Evolutionary conservation across 257 asterid genomes (phyloP).

Genomic region (Solanum lignicaule): DNA sequence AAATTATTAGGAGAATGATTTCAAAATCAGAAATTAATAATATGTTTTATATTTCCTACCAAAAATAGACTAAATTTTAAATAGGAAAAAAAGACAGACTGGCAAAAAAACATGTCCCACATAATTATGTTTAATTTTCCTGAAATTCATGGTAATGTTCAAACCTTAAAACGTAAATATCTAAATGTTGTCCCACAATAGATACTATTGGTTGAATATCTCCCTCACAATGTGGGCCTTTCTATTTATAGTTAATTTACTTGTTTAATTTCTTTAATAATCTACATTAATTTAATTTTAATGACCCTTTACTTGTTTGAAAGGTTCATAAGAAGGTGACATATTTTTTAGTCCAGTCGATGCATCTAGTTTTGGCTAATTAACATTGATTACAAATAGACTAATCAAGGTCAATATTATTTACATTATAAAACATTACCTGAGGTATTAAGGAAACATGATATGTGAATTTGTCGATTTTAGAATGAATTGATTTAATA

Average conservation of each 20-base stretch:
- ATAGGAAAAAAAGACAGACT: background rate
- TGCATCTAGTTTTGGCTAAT: background rate
- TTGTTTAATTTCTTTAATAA: background rate
- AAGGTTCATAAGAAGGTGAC: background rate
- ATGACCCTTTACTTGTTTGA: background rate
- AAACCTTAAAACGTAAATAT: slow-evolving; percentile 1
- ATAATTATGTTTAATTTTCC: background rate
- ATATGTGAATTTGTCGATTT: background rate
- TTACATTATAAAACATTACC: background rate
- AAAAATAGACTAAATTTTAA: background rate
- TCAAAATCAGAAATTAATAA: background rate
- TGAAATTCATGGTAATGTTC: background rate
- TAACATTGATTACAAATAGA: background rate
- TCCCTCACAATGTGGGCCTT: background rate
- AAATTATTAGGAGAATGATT: background rate
- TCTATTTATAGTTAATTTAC: background rate
- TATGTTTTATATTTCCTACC: background rate
- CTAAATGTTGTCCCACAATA: background rate
- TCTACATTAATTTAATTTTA: background rate
- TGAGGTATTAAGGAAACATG: background rate
- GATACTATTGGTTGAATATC: background rate
- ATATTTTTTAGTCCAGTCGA: background rate
- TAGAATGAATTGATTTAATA: background rate
- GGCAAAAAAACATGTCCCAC: background rate
- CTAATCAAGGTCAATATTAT: background rate